phyloP scores from a whole-genome alignment of 2,329 filamentous ascomycete species.

The Aspergillus arachidicola region DNA sequence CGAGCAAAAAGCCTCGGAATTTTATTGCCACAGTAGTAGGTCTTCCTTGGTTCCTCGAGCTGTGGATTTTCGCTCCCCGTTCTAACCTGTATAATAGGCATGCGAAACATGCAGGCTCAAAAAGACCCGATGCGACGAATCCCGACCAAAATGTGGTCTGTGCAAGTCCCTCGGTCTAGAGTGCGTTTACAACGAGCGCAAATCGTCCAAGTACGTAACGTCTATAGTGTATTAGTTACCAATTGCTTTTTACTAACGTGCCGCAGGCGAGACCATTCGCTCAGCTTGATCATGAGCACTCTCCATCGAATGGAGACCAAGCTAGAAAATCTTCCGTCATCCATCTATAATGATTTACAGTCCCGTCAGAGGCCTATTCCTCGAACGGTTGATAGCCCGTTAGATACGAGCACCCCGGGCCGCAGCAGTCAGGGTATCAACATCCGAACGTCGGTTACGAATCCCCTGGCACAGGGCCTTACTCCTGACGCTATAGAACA shows the following conservation, averaged over 20 bases:
- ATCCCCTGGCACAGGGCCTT: slow-evolving; percentile 22
- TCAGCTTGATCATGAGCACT: slow-evolving; percentile 58
- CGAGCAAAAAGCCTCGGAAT: slow-evolving; percentile 39
- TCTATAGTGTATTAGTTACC: background rate
- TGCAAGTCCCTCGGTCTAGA: slow-evolving; percentile 53
- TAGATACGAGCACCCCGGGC: slow-evolving; percentile 18
- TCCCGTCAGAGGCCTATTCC: slow-evolving; percentile 34
- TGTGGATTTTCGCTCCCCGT: background rate
- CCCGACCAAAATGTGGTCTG: slow-evolving; percentile 54
- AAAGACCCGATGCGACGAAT: slow-evolving; percentile 60
- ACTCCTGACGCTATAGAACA: slow-evolving; percentile 33
- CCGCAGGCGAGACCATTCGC: slow-evolving; percentile 54
- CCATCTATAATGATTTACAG: slow-evolving; percentile 33
- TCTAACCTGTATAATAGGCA: slow-evolving; percentile 37
- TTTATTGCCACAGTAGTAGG: slow-evolving; percentile 44
- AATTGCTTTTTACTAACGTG: slow-evolving; percentile 10
- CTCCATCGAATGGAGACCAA: slow-evolving; percentile 57
- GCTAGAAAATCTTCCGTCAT: slow-evolving; percentile 50
- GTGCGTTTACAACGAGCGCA: slow-evolving; percentile 57
- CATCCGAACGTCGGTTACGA: slow-evolving; percentile 14
- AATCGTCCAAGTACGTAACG: slow-evolving; percentile 53
- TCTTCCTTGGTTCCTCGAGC: background rate
- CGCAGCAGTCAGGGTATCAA: slow-evolving; percentile 16
- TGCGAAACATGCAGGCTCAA: slow-evolving; percentile 57
- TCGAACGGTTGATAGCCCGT: slow-evolving; percentile 19